These are phyloP conservation scores for Alternaria ethzedia DNA, from an alignment of 2,329 filamentous ascomycete genomes.

Conservation along the genomic window DNA sequence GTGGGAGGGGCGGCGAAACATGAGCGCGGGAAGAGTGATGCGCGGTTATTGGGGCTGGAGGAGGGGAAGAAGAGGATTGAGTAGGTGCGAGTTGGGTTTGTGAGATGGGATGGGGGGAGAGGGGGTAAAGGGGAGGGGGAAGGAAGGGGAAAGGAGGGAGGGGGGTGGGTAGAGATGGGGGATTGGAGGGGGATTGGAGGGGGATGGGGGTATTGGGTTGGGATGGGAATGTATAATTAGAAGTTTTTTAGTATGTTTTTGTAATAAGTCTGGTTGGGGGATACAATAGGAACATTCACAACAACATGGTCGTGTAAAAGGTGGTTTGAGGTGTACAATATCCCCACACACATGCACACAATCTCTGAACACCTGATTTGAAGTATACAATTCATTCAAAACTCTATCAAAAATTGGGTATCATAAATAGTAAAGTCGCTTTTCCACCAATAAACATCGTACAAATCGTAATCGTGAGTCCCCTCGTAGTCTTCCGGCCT, in stretches of 20 bases:
- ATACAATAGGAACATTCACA: no score
- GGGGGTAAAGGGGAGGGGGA: neutral
- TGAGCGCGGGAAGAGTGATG: slow-evolving; percentile 83
- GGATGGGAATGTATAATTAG: neutral
- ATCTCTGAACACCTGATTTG: neutral
- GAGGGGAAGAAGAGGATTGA: slow-evolving; percentile 99
- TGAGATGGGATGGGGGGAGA: neutral
- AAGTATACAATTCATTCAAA: neutral
- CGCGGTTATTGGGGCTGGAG: slow-evolving; percentile 82
- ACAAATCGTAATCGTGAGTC: neutral
- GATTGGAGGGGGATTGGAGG: no score
- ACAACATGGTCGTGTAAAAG: no score
- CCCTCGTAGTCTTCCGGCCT: neutral
- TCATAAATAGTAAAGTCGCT: neutral
- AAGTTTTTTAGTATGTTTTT: neutral
- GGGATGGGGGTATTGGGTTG: no score
- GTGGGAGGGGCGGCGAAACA: slow-evolving; percentile 63
- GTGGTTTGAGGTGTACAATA: no score
- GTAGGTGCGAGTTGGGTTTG: slow-evolving; percentile 42
- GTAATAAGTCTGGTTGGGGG: neutral
- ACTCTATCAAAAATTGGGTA: neutral
- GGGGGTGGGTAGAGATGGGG: no score
- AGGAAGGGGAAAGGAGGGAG: neutral
- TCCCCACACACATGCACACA: neutral
- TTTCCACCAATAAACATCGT: neutral